Evolutionary conservation across 176 grass and related monocot genomes (phyloP), one percentile per base, ranked within the genome.

Genomic region (Paspalum notatum): DNA sequence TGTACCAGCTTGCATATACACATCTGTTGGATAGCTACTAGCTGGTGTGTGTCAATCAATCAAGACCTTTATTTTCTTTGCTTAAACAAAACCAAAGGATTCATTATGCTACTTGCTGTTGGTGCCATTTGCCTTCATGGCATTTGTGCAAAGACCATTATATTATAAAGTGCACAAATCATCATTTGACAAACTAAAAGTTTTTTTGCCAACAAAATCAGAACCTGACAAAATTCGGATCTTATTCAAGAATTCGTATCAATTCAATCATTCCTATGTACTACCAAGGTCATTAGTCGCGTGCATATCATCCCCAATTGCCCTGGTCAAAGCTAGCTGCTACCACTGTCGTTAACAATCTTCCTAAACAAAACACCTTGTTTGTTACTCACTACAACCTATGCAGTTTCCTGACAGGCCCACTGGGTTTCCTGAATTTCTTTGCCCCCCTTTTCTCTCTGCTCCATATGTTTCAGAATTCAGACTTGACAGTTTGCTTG

Each of bases 21-120:
- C 77, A 49, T 76, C 63, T 48, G 53, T 79, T 80, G 63, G 17
- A 47, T 85, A 85, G 71, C 71, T 76, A 70, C 32, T 32, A 32
- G 32, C 32, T 32, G 32, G 32, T 32, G 32, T 32, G 32, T 32
- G 32, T 32, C 76, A 70, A 63, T 64, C 87, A 81, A 89, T 71
- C 82, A 85, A 53, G 22, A 46, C 8, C 9, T 17, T 43, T 43
- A 12, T 50, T 43, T 62, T 66, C 3, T 74, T 79, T 53, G 22
- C 44, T 24, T 70, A 4, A 52, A 56, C 6, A 45, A 7, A 24
- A 9, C 20, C 11, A 18, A 66, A 65, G 6, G 22, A 12, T 40
- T 4, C 9, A 72, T 65, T 83, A 69, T 58, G 11, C 14, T 46
- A 61, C 13, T 69, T 82, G 38, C 56, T 47, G 46, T 72, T 64